A percentile compares a stretch with the other conserved stretches of the same genome.
Conservation (phyloP, 345 rosid genomes). For the Acer saccharum region DNA sequence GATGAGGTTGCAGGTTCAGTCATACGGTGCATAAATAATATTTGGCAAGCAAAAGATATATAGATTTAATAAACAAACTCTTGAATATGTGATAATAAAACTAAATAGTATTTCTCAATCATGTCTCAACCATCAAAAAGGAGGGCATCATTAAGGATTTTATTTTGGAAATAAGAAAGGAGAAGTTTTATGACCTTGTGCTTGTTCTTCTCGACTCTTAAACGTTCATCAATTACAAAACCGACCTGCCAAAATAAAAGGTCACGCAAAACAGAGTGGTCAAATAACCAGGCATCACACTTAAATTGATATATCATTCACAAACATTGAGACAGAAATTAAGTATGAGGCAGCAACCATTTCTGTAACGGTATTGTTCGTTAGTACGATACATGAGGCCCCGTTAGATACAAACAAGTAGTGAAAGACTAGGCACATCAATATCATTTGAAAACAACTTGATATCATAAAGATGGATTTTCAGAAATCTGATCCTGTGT, state of each 20-base stretch:
- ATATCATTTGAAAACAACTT: neutral
- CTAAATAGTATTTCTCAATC: neutral
- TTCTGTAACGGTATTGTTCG: neutral
- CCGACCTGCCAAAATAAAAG: conserved; percentile 55
- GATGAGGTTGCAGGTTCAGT: neutral
- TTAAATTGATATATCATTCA: neutral
- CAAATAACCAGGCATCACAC: neutral
- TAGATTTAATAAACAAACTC: neutral
- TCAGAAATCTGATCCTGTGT: neutral
- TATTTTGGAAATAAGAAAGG: neutral
- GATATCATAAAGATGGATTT: neutral
- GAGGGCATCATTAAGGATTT: neutral
- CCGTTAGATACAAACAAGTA: neutral
- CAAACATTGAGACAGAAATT: neutral
- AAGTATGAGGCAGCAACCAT: neutral
- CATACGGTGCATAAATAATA: neutral
- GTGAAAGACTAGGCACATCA: neutral
- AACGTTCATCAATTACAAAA: conserved; percentile 86
- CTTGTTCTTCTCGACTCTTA: conserved; percentile 68
- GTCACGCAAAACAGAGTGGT: neutral
- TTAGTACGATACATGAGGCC: neutral
- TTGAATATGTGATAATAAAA: neutral
- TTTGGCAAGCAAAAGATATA: neutral
- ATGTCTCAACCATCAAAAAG: neutral
- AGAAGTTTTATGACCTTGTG: conserved; percentile 61